Conservation (phyloP, 352 stramenopile genomes). For the Globisporangium apiculatum region DNA sequence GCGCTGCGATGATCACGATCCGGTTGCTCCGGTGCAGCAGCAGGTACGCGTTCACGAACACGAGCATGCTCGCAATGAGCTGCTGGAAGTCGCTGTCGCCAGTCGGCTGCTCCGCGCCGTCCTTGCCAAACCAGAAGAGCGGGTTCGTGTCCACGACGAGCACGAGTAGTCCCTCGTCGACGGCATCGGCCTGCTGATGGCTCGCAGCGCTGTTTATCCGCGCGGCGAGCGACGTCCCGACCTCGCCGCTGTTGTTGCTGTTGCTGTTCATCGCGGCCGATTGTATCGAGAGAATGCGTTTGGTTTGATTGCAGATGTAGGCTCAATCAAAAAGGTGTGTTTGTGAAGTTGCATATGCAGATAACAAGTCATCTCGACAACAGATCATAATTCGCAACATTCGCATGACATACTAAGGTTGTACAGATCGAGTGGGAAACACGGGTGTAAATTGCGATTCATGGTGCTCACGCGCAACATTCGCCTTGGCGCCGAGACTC, state of each 20-base stretch:
- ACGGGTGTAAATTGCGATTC: too few relatives aligned
- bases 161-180: slow-evolving; percentile 56
- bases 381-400: too few relatives aligned
- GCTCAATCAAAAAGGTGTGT: too few relatives aligned
- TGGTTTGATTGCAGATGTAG: too few relatives aligned
- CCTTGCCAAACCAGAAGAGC: slow-evolving; percentile 51
- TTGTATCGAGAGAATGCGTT: too few relatives aligned
- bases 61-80: slow-evolving; percentile 65
- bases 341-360: too few relatives aligned
- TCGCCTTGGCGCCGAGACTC: too few relatives aligned
- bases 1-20: slow-evolving; percentile 77
- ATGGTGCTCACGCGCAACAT: too few relatives aligned
- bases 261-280: not conserved
- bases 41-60: slow-evolving; percentile 86
- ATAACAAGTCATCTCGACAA: too few relatives aligned
- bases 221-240: slow-evolving; percentile 11
- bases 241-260: slow-evolving; percentile 2
- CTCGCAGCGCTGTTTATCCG: slow-evolving; percentile 9
- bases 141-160: slow-evolving; percentile 80
- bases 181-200: slow-evolving; percentile 8
- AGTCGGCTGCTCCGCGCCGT: slow-evolving; percentile 18
- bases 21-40: slow-evolving; percentile 81
- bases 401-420: too few relatives aligned
- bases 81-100: slow-evolving; percentile 40
- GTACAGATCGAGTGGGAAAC: too few relatives aligned